Evolutionary conservation across 2,329 filamentous ascomycete genomes (phyloP).

Genomic region (Mariannaea sp.): DNA sequence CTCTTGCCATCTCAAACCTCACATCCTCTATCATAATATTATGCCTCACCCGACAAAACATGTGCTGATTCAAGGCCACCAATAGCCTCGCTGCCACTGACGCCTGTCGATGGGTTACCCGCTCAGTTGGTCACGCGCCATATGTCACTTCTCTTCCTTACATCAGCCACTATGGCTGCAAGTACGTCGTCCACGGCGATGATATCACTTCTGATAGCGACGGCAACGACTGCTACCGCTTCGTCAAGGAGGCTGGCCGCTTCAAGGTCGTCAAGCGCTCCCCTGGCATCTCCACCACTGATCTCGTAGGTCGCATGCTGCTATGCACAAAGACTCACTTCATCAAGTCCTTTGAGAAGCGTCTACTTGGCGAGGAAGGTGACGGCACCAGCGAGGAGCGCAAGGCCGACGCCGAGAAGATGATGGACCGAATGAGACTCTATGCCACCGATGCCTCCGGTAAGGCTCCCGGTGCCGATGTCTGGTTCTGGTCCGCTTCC

Average conservation of each 20-base stretch:
- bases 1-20: background rate
- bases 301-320: conserved; percentile 97
- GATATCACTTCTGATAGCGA: conserved; percentile 95
- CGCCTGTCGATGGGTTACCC: conserved; percentile 92
- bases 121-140: conserved; percentile 81
- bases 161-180: conserved; percentile 94
- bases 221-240: conserved; percentile 96
- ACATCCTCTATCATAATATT: conserved; percentile 9
- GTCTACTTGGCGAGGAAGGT: conserved; percentile 73
- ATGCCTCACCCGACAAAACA: no score
- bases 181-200: conserved; percentile 94
- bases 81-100: conserved; percentile 82
- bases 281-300: conserved; percentile 94
- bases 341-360: conserved; percentile 75
- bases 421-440: conserved; percentile 77
- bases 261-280: conserved; percentile 98
- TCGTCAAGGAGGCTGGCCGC: conserved; percentile 88
- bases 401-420: conserved; percentile 64
- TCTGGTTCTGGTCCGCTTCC: conserved; percentile 80
- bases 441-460: conserved; percentile 90
- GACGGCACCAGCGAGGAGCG: conserved; percentile 71
- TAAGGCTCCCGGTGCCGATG: conserved; percentile 75
- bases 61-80: background rate
- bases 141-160: conserved; percentile 94
- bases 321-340: conserved; percentile 95